Evolutionary conservation across 2,329 filamentous ascomycete species (phyloP).

Genomic region (Fusarium phyllophilum): DNA sequence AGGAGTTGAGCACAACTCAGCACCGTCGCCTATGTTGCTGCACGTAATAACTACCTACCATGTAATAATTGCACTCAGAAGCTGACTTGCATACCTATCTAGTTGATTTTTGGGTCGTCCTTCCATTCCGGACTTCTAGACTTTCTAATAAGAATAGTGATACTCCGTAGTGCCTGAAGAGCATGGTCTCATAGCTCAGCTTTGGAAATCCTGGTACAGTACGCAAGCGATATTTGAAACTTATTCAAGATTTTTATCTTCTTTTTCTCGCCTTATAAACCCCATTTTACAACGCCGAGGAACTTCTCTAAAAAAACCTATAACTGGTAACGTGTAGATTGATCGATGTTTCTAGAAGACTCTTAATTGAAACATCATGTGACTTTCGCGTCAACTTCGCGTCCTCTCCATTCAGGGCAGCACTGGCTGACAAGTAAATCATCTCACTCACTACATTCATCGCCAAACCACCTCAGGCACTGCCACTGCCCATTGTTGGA

Average conservation of each 20-base stretch:
- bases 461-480: conserved; percentile 15
- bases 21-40: neutral
- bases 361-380: conserved; percentile 40
- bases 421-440: conserved; percentile 42
- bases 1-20: conserved; percentile 27
- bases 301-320: neutral
- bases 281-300: neutral
- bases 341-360: neutral
- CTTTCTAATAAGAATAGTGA: neutral
- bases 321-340: neutral
- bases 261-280: neutral
- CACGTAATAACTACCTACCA: neutral
- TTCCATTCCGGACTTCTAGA: neutral
- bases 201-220: neutral
- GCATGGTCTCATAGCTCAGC: neutral
- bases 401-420: neutral
- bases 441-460: conserved; percentile 23
- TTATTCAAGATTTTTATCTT: neutral
- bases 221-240: neutral
- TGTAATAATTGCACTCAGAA: neutral
- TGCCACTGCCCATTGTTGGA: neutral
- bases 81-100: conserved; percentile 9
- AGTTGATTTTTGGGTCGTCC: neutral
- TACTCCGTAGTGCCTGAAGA: neutral
- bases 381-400: conserved; percentile 47